Base-by-base conservation (phyloP, 2,329 filamentous ascomycete genomes). In the Phaeoacremonium minimum region DNA sequence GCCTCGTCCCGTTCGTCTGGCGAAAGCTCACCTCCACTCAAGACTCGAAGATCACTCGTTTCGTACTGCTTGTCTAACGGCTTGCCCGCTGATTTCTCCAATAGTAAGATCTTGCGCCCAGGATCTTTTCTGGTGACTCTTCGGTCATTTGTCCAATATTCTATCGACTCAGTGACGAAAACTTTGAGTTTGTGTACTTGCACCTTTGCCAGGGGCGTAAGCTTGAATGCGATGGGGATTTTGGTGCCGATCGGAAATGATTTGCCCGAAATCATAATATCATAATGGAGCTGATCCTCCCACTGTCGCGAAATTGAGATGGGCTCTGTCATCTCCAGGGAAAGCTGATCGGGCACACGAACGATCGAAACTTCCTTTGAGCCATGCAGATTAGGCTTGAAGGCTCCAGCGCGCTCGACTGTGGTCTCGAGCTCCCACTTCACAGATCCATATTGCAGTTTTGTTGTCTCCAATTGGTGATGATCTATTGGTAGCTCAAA, bases 241-340 rank as follows among this genome's bases (percentile, higher is more conserved):
- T 86, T 86, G 28, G 85, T 77, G 13, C 90, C 90, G 15, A 96
- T 76, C 1, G 90, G 87, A 42, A 96, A 96, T 1, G 89, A 94
- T 70, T 95, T 95, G 37, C 90, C 90, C 2, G 89, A 95, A 37
- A 96, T 95, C 56, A 95, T 83, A 48, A 96, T 95, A 52, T 96
- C 90, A 63, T 96, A 96, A 53, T 94, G 88, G 19, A 96, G 69
- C 53, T 95, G 90, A 48, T 96, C 89, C 56, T 96, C 90, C 90
- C 90, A 96, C 44, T 87, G 89, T 15, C 90, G 75, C 46, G 86
- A 91, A 52, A 96, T 95, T 9, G 89, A 91, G 50, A 96, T 95
- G 4, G 90, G 90, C 55, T 96, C 90, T 17, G 89, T 84, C 59
- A 88, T 88, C 59, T 96, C 90, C 16, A 95, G 69, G 1, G 89